phyloP scores from a whole-genome alignment of 2,329 filamentous ascomycete genomes.

The Xylaria multiplex region DNA sequence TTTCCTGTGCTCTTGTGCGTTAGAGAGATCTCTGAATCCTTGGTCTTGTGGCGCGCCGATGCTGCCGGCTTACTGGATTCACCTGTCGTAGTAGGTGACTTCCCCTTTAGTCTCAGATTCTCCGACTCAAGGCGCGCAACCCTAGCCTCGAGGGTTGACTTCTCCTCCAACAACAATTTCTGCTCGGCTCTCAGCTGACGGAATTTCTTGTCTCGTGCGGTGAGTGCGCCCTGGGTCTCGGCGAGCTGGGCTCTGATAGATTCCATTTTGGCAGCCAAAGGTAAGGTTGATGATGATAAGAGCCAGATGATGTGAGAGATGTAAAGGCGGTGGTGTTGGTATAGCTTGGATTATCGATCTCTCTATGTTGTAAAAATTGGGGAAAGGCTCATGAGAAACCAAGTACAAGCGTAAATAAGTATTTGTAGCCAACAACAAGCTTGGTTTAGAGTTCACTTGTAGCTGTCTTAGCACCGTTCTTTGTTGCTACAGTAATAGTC shows the following conservation, averaged over 20 bases:
- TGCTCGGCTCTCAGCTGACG: conserved; percentile 40
- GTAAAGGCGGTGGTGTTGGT: conserved; percentile 10
- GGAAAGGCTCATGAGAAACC: conserved; percentile 8
- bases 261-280: conserved; percentile 39
- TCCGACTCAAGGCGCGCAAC: conserved; percentile 39
- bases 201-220: conserved; percentile 41
- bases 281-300: neutral
- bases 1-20: conserved; percentile 6
- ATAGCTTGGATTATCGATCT: neutral
- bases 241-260: conserved; percentile 43
- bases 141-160: conserved; percentile 32
- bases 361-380: conserved; percentile 1
- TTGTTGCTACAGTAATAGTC: conserved; percentile 22
- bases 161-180: conserved; percentile 37
- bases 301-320: conserved; percentile 11
- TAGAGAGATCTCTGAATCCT: neutral
- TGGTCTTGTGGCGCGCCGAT: neutral
- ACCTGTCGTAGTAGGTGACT: neutral
- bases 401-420: conserved; percentile 12
- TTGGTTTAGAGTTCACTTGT: neutral
- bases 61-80: conserved; percentile 3
- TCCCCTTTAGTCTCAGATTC: conserved; percentile 23
- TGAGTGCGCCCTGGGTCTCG: conserved; percentile 44
- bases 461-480: conserved; percentile 20
- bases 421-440: neutral